A percentile compares a stretch with the other conserved stretches of the same genome.
Conservation (phyloP, 1,139 yeast species). For the Sugiyamaella neomexicana region DNA sequence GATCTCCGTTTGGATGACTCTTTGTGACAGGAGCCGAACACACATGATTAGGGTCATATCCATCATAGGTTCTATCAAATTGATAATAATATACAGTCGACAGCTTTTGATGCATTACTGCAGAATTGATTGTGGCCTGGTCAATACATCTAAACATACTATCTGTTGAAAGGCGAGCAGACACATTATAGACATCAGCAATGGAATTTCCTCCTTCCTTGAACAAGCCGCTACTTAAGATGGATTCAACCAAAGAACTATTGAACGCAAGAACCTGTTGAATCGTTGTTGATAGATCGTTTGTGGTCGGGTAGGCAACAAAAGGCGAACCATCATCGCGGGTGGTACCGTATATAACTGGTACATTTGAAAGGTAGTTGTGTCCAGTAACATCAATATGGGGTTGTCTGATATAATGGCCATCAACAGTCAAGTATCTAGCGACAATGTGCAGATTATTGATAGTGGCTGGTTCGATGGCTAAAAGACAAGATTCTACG, state of each 20-base stretch:
- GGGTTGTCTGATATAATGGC: constrained; percentile 3
- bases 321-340: constrained; percentile 14
- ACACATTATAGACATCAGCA: constrained; percentile 10
- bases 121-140: constrained; percentile 11
- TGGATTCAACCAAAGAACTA: neutral
- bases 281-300: neutral
- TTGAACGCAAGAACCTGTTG: constrained; percentile 4
- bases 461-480: constrained; percentile 4
- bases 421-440: constrained; percentile 10
- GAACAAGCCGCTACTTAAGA: constrained; percentile 6
- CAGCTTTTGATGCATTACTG: constrained; percentile 1
- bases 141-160: constrained; percentile 11
- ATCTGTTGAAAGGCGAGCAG: constrained; percentile 9
- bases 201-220: constrained; percentile 4
- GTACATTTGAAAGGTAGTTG: constrained; percentile 16
- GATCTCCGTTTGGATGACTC: constrained; percentile 11
- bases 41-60: constrained; percentile 12
- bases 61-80: constrained; percentile 12
- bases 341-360: constrained; percentile 6
- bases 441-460: constrained; percentile 2
- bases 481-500: constrained; percentile 2
- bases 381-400: constrained; percentile 9
- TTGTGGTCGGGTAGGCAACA: constrained; percentile 8
- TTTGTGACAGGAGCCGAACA: constrained; percentile 9
- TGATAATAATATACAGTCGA: constrained; percentile 7